Percentiles rank a stretch among this genome's conserved stretches.
Conservation (phyloP, 2,329 filamentous ascomycete species). For the Paraconiothyrium sp. region DNA sequence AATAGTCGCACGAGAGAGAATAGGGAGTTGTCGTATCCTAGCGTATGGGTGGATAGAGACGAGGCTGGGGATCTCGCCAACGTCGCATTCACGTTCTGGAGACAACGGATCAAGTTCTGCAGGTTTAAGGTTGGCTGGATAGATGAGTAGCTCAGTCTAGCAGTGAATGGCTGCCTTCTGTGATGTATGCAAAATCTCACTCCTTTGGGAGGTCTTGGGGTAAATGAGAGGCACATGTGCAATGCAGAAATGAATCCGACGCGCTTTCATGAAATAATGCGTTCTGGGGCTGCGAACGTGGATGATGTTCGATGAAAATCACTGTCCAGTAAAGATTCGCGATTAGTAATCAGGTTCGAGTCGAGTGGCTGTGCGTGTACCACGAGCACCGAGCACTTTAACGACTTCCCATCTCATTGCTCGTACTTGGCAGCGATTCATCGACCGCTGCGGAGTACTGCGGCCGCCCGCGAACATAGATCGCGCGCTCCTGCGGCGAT, state of each 20-base stretch:
- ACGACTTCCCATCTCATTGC: too few relatives aligned
- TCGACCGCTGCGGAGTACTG: too few relatives aligned
- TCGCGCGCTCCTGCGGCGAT: too few relatives aligned
- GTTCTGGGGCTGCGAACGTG: too few relatives aligned
- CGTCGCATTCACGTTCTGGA: slow-evolving; percentile 56
- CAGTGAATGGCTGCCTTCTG: not conserved
- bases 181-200: not conserved
- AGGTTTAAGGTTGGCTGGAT: slow-evolving; percentile 41
- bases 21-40: slow-evolving; percentile 57
- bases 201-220: not conserved
- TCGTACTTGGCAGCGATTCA: too few relatives aligned
- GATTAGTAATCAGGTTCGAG: too few relatives aligned
- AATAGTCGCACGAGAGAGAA: slow-evolving; percentile 55
- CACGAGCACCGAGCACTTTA: too few relatives aligned
- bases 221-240: not conserved
- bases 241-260: not conserved
- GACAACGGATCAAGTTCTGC: slow-evolving; percentile 54
- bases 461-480: too few relatives aligned
- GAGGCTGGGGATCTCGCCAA: slow-evolving; percentile 35
- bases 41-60: slow-evolving; percentile 46
- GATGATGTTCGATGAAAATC: too few relatives aligned
- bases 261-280: not conserved
- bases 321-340: too few relatives aligned
- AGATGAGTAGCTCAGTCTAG: slow-evolving; percentile 7
- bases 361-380: too few relatives aligned